Conservation (phyloP, 2,329 filamentous ascomycete species). For the Albophoma yamanashiensis region DNA sequence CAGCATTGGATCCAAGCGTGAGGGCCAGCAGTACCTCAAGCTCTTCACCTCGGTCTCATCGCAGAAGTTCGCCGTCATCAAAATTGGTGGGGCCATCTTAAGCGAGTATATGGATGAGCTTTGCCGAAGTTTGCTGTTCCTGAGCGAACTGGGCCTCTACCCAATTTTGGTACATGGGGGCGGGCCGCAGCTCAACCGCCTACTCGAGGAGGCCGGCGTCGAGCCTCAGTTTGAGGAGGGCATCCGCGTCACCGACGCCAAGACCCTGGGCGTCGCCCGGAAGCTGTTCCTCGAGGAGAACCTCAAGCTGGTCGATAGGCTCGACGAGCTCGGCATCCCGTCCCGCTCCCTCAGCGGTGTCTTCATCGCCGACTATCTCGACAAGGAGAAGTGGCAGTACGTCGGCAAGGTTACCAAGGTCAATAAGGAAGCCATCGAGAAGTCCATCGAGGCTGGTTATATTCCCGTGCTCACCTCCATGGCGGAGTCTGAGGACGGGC, state of each 20-base stretch:
- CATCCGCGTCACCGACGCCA: constrained; percentile 89
- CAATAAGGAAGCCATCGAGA: constrained; percentile 82
- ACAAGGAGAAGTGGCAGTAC: constrained; percentile 92
- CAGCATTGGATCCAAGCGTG: constrained; percentile 91
- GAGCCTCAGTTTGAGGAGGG: constrained; percentile 96
- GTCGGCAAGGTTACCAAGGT: constrained; percentile 94
- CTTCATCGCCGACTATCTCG: constrained; percentile 86
- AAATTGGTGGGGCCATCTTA: constrained; percentile 92
- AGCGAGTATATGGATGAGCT: constrained; percentile 80
- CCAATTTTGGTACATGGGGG: constrained; percentile 94
- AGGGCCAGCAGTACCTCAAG: constrained; percentile 94
- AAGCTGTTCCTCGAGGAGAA: constrained; percentile 95
- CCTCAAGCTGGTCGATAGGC: constrained; percentile 76
- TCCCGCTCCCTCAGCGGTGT: constrained; percentile 86
- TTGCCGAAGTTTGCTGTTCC: constrained; percentile 77
- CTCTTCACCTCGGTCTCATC: constrained; percentile 95
- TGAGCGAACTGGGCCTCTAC: constrained; percentile 90
- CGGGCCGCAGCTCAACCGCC: constrained; percentile 87
- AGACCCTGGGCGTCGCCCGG: constrained; percentile 82
- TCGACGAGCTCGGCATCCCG: constrained; percentile 82
- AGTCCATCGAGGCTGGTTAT: constrained; percentile 81
- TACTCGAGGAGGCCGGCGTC: constrained; percentile 81
- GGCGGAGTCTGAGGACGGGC: constrained; percentile 85
- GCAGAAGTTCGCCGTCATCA: constrained; percentile 96
- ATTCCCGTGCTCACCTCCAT: constrained; percentile 92